These are phyloP conservation scores for Tetrahymena elliotti DNA, from an alignment of 73 alveolate species.

Conservation along the genomic window DNA sequence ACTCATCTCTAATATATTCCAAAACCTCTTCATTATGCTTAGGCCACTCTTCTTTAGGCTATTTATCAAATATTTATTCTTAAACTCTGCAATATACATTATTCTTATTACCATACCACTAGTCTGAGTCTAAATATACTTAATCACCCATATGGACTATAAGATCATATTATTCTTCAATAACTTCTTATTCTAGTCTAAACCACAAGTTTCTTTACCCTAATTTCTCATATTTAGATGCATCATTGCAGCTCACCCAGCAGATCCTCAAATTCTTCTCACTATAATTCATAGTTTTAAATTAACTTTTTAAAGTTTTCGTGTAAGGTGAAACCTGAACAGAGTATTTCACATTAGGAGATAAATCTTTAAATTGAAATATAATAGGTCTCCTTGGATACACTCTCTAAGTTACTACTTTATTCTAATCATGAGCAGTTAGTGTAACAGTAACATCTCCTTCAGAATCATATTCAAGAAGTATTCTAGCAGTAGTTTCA, in stretches of 20 bases:
- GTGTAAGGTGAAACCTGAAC: not conserved
- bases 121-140: not conserved
- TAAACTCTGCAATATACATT: not conserved
- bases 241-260: not conserved
- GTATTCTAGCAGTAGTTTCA: not conserved
- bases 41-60: not conserved
- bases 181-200: not conserved
- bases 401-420: not conserved
- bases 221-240: not conserved
- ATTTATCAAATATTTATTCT: not conserved
- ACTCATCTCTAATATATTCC: not conserved
- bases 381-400: not conserved
- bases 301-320: not conserved
- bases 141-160: not conserved
- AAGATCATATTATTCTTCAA: not conserved
- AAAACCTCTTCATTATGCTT: not conserved
- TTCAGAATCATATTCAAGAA: not conserved
- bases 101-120: not conserved
- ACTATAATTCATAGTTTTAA: not conserved
- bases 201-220: not conserved
- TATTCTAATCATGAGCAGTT: not conserved
- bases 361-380: not conserved
- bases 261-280: not conserved
- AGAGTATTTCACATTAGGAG: not conserved
- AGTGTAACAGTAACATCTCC: not conserved